phyloP scores from a whole-genome alignment of 2,329 filamentous ascomycete species.

The Apiospora hydei region DNA sequence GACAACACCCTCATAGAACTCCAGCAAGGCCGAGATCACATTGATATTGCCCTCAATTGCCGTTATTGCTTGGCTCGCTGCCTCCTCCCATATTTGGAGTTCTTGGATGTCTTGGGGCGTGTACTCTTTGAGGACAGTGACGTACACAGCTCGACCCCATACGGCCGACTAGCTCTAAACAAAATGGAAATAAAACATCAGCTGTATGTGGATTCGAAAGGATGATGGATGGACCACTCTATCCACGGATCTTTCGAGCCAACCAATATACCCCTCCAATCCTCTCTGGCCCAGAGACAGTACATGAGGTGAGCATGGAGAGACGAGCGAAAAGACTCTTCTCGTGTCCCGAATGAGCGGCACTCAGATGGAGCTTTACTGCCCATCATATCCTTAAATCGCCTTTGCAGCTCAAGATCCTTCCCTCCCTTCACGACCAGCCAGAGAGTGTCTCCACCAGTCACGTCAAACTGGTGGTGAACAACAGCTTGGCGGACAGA shows the following conservation, averaged over 20 bases:
- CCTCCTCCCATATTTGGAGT: slow-evolving; percentile 48
- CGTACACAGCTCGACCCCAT: neutral
- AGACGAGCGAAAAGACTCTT: slow-evolving; percentile 45
- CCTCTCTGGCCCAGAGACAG: slow-evolving; percentile 49
- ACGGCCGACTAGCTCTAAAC: too few species aligned
- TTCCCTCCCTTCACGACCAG: slow-evolving; percentile 46
- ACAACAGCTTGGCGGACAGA: slow-evolving; percentile 47
- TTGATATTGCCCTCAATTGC: slow-evolving; percentile 47
- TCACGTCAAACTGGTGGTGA: slow-evolving; percentile 50
- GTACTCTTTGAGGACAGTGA: slow-evolving; percentile 30
- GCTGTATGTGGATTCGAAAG: too few species aligned
- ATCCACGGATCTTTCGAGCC: slow-evolving; percentile 45
- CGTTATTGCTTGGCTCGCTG: slow-evolving; percentile 44
- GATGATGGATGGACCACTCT: too few species aligned
- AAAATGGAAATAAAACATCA: too few species aligned
- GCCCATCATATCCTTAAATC: slow-evolving; percentile 43
- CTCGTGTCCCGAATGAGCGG: slow-evolving; percentile 39
- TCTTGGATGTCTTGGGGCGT: slow-evolving; percentile 40
- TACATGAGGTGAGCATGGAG: slow-evolving; percentile 47
- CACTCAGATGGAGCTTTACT: slow-evolving; percentile 41
- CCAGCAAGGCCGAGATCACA: slow-evolving; percentile 41
- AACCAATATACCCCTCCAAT: slow-evolving; percentile 52
- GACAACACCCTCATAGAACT: slow-evolving; percentile 39
- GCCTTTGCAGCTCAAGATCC: slow-evolving; percentile 35
- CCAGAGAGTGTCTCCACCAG: slow-evolving; percentile 47